phyloP scores from a whole-genome alignment of 2,329 filamentous ascomycete species.

The Monosporascus sp. region DNA sequence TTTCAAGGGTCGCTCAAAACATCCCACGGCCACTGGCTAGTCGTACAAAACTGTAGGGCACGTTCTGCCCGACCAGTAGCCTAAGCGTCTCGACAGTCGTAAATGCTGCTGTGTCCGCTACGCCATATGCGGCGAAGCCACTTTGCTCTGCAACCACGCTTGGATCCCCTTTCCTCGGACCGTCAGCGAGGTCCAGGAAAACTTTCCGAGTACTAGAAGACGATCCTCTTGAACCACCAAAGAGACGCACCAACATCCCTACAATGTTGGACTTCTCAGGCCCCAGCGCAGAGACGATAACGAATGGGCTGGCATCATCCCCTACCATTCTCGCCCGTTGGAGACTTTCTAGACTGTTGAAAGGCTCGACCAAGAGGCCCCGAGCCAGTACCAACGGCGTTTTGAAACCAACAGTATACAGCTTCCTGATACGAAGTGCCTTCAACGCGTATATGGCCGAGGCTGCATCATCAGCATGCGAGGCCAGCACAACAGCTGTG shows the following conservation, averaged over 20 bases:
- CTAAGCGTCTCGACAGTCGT: slow-evolving; percentile 78
- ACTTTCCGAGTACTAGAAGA: slow-evolving; percentile 53
- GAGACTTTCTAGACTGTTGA: slow-evolving; percentile 66
- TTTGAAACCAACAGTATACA: slow-evolving; percentile 80
- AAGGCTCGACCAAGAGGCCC: slow-evolving; percentile 69
- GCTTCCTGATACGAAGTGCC: slow-evolving; percentile 68
- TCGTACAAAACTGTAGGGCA: slow-evolving; percentile 81
- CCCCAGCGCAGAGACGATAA: slow-evolving; percentile 73
- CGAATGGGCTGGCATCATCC: slow-evolving; percentile 60
- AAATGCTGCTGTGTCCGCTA: slow-evolving; percentile 75
- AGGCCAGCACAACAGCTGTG: slow-evolving; percentile 70
- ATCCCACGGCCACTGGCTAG: slow-evolving; percentile 55
- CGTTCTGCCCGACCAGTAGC: slow-evolving; percentile 77
- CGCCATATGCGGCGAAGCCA: slow-evolving; percentile 75
- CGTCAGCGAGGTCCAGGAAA: slow-evolving; percentile 73
- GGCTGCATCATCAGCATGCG: slow-evolving; percentile 68
- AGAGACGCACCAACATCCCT: slow-evolving; percentile 70
- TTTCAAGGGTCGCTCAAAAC: slow-evolving; percentile 30
- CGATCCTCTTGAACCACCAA: slow-evolving; percentile 39
- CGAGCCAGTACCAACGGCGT: slow-evolving; percentile 55
- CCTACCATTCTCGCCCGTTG: slow-evolving; percentile 45
- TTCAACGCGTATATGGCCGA: slow-evolving; percentile 74
- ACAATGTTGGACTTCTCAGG: slow-evolving; percentile 75
- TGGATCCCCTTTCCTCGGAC: slow-evolving; percentile 61
- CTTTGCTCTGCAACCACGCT: slow-evolving; percentile 64